These are phyloP conservation scores for Parachlorella kessleri DNA, from an alignment of 139 green algal species.

Conservation along the genomic window DNA sequence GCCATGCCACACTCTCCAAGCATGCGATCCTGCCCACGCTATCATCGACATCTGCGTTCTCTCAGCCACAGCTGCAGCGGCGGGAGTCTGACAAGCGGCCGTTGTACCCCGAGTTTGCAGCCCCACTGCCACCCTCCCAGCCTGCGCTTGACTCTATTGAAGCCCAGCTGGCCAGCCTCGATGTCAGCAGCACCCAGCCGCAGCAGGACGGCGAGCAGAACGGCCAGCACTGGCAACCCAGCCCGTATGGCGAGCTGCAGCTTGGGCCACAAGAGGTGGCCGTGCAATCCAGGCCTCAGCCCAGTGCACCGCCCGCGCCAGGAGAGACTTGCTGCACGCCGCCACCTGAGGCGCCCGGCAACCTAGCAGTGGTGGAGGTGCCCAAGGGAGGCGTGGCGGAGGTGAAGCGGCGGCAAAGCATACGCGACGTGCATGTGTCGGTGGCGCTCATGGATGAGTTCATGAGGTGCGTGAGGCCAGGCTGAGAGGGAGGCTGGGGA, in stretches of 20 bases:
- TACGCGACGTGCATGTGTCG: slow-evolving; percentile 86
- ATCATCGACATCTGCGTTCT: not conserved
- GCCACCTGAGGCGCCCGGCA: not conserved
- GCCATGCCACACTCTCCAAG: slow-evolving; percentile 32
- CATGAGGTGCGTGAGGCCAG: slow-evolving; percentile 67
- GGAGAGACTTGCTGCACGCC: slow-evolving; percentile 35
- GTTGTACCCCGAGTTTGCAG: slow-evolving; percentile 18
- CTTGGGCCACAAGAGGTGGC: slow-evolving; percentile 75
- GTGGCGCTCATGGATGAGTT: slow-evolving; percentile 90
- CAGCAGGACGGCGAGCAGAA: not conserved
- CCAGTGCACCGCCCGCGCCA: slow-evolving; percentile 14
- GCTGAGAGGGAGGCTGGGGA: too few species aligned
- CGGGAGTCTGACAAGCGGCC: not conserved
- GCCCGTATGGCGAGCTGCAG: slow-evolving; percentile 36
- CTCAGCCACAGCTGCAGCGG: not conserved
- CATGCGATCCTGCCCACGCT: slow-evolving; percentile 30
- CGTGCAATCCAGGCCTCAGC: slow-evolving; percentile 32
- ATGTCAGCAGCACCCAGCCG: slow-evolving; percentile 3
- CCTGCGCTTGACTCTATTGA: not conserved
- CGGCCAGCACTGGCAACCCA: slow-evolving; percentile 43
- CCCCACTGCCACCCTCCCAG: not conserved
- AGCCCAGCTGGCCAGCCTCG: not conserved
- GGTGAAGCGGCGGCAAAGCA: slow-evolving; percentile 43
- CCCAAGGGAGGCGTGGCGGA: slow-evolving; percentile 25
- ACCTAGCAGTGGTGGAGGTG: not conserved